Percentiles rank a stretch among this genome's conserved stretches.
phyloP scores from a whole-genome alignment of 768 basidiomycete species.

The Suillus ampliporus region DNA sequence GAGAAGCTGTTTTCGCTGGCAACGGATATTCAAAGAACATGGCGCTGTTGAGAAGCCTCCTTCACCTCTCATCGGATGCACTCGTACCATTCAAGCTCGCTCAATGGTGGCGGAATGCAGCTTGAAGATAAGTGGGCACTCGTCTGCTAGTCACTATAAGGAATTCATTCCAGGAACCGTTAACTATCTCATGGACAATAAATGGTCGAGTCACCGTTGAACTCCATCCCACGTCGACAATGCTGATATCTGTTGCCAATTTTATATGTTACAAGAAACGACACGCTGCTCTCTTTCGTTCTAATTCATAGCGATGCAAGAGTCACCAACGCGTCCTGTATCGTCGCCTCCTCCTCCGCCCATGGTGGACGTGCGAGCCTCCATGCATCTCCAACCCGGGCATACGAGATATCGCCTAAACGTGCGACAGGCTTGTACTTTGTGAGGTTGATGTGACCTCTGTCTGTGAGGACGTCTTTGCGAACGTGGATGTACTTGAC shows the following conservation, averaged over 20 bases:
- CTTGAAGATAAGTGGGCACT: no score
- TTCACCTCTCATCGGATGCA: no score
- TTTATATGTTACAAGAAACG: neutral
- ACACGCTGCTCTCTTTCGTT: neutral
- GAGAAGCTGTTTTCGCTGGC: no score
- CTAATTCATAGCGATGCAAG: neutral
- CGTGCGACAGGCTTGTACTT: conserved; percentile 42
- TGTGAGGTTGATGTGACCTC: conserved; percentile 41
- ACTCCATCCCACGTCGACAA: no score
- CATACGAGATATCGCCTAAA: conserved; percentile 47
- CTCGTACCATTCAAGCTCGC: no score
- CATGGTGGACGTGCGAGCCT: conserved; percentile 31
- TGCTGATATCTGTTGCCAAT: neutral
- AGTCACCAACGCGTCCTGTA: conserved; percentile 18
- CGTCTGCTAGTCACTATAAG: no score
- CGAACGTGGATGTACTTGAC: conserved; percentile 50
- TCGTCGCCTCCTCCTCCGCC: conserved; percentile 23
- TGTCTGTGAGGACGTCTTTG: conserved; percentile 43
- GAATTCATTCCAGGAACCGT: no score
- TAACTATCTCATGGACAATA: no score
- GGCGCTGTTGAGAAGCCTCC: no score
- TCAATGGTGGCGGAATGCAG: no score
- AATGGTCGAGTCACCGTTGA: no score
- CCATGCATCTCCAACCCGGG: conserved; percentile 34
- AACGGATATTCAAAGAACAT: no score